Evolutionary conservation across 768 basidiomycete genomes (phyloP).

Genomic region (Myochromella boudieri): DNA sequence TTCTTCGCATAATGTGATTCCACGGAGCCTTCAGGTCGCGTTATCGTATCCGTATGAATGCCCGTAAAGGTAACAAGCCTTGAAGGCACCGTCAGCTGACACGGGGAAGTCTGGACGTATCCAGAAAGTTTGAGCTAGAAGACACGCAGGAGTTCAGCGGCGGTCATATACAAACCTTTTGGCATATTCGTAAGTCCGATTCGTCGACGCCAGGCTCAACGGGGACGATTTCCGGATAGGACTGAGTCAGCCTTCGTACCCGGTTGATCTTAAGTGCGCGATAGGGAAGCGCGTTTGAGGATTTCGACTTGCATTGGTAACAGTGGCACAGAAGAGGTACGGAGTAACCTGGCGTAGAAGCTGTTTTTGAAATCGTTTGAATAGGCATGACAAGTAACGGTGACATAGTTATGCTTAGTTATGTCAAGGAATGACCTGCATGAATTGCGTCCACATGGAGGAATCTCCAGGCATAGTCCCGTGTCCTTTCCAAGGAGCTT

Average conservation of each 20-base stretch:
- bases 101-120: neutral
- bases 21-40: neutral
- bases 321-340: neutral
- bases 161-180: too few relatives aligned
- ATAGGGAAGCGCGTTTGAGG: neutral
- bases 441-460: too few relatives aligned
- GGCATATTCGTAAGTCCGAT: too few relatives aligned
- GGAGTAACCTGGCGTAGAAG: too few relatives aligned
- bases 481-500: neutral
- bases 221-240: too few relatives aligned
- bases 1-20: neutral
- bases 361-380: too few relatives aligned
- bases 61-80: neutral
- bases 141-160: neutral
- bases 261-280: neutral
- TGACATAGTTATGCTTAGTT: too few relatives aligned
- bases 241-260: neutral
- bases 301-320: too few relatives aligned
- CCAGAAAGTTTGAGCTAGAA: neutral
- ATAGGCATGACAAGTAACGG: too few relatives aligned
- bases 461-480: slow-evolving; percentile 7
- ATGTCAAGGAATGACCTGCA: too few relatives aligned
- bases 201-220: too few relatives aligned
- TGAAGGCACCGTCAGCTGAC: slow-evolving; percentile 3
- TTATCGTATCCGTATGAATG: neutral